Conservation (phyloP, 495 filamentous ascomycete species). For the Darksidea phi region DNA sequence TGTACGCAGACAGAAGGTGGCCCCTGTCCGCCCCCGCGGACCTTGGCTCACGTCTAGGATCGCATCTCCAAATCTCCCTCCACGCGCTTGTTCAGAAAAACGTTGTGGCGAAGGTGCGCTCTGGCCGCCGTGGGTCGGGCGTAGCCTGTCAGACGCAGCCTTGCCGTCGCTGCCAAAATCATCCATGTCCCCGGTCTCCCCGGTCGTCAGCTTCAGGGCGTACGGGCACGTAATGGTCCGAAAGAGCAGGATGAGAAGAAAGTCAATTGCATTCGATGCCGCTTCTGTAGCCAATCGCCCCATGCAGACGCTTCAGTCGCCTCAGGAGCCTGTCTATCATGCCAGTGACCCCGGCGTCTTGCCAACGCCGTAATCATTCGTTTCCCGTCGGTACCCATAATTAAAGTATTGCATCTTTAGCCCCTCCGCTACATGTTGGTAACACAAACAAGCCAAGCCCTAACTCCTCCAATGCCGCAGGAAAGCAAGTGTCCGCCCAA, state of each 20-base stretch:
- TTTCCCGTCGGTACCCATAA: conserved; percentile 14
- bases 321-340: conserved; percentile 15
- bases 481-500: not conserved
- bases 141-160: not conserved
- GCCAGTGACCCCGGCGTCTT: not conserved
- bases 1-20: not conserved
- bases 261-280: conserved; percentile 18
- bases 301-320: conserved; percentile 7
- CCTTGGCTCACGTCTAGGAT: conserved; percentile 4
- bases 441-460: conserved; percentile 11
- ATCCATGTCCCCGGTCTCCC: conserved; percentile 2
- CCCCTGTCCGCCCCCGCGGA: not conserved
- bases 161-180: conserved; percentile 2
- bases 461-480: not conserved
- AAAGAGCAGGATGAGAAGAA: conserved; percentile 4
- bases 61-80: conserved; percentile 1
- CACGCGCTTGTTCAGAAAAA: conserved; percentile 15
- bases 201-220: not conserved
- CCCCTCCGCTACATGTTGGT: conserved; percentile 7
- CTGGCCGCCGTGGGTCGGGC: not conserved
- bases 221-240: conserved; percentile 4
- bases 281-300: conserved; percentile 19
- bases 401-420: conserved; percentile 1
- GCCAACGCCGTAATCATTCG: conserved; percentile 23
- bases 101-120: conserved; percentile 12